Percentiles rank a stretch among this genome's conserved stretches.
Conservation (phyloP, 192 early-diverging fungal genomes). For the Backusella westeae region DNA sequence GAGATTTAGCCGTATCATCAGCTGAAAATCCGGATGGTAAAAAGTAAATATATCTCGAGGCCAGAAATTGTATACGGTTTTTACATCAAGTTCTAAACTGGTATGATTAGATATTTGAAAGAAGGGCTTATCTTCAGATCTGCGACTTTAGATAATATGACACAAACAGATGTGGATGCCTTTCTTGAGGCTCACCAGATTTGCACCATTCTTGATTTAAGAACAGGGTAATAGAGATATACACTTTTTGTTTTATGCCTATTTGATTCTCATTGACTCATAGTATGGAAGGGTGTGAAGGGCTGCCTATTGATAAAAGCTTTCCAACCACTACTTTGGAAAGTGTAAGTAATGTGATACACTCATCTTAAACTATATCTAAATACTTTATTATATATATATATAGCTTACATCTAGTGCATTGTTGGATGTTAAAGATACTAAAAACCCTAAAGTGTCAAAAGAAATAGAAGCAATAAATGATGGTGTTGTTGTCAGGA, state of each 20-base stretch:
- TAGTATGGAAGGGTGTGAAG: constrained; percentile 8
- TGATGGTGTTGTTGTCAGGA: background rate
- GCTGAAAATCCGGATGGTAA: background rate
- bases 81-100: too few relatives aligned
- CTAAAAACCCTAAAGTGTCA: background rate
- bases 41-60: background rate
- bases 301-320: constrained; percentile 21
- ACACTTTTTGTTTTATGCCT: background rate
- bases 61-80: background rate
- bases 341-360: constrained; percentile 3
- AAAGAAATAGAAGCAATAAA: background rate
- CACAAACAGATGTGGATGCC: constrained; percentile 29
- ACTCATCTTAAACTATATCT: background rate
- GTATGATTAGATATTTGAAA: constrained; percentile 26
- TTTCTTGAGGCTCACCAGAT: constrained; percentile 27
- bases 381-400: too few relatives aligned
- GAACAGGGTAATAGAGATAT: constrained; percentile 26
- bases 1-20: constrained; percentile 20
- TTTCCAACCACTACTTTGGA: constrained; percentile 20
- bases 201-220: constrained; percentile 40
- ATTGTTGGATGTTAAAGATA: background rate
- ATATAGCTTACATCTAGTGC: background rate
- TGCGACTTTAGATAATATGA: constrained; percentile 37
- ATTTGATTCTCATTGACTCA: background rate
- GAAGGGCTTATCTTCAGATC: constrained; percentile 37